Evolutionary conservation across 1,284 basidiomycete species (phyloP), one percentile per base, ranked within the genome.

Genomic region (Ceratobasidium sp.): DNA sequence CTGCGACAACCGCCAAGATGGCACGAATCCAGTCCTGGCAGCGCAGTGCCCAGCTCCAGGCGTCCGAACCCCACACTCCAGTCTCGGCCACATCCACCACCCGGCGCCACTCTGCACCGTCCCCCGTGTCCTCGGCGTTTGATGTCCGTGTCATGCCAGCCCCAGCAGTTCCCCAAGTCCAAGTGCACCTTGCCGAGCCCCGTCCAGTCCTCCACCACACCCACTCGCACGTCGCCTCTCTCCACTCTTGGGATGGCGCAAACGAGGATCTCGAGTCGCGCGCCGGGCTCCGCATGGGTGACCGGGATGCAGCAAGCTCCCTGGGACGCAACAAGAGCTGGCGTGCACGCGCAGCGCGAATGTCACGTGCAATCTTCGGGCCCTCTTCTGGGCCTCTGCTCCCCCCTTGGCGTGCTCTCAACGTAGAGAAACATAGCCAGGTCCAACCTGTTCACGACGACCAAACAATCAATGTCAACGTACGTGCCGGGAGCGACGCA

Each of bases 401-500:
- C 2, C 41, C 67, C 8, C 53, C 67, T 1, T 70, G 67, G 67
- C 39, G 26, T n/a, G 55, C 67, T 23, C 55, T 70, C 30, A 70
- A 70, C 39, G 67, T 70, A 9, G 67, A 70, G 28, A 70, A 70
- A 30, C 53, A 55, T 2, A 23, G 55, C 12, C 18, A 28, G 10
- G n/a, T n/a, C n/a, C 39, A 41, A n/a, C 26, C 60, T 4, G 10
- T 34, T 10, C 53, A 59, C 28, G 53, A 50, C n/a, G 55, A 59
- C 18, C 67, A 43, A 26, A 57, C 28, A n/a, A 30, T 70, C 30
- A 36, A 70, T n/a, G 41, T 70, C 9, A 45, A 48, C 26, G 43
- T 70, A n/a, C 48, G 30, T 4, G 36, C 67, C 1, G 67, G 59
- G 8, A 84, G 74, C 80, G 78, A 50, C 55, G 28, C 43, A 57